phyloP scores from a whole-genome alignment of 2,329 filamentous ascomycete genomes.

The Ceratocystis cacaofunesta region DNA sequence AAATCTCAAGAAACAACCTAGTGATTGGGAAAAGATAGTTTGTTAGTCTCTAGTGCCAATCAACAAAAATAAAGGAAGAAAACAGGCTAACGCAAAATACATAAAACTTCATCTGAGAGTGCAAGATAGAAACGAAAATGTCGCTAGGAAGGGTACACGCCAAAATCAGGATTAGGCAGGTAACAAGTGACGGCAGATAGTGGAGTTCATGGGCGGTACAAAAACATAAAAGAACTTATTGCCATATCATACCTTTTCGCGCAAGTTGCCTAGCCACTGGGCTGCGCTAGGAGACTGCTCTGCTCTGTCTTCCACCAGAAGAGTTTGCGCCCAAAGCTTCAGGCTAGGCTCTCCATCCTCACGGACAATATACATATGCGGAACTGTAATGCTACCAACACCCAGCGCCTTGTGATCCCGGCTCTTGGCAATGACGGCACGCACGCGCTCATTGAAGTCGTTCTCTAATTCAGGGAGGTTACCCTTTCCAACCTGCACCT shows the following conservation, averaged over 20 bases:
- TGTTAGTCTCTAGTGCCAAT: background rate
- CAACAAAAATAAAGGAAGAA: background rate
- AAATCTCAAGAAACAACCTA: constrained; percentile 15
- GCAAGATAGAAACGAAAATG: background rate
- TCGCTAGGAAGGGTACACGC: background rate
- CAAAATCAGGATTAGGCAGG: background rate
- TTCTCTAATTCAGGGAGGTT: constrained; percentile 76
- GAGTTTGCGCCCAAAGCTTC: constrained; percentile 91
- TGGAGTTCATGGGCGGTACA: background rate
- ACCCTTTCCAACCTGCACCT: constrained; percentile 82
- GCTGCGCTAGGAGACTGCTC: constrained; percentile 86
- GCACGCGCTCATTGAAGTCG: constrained; percentile 90
- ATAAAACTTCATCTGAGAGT: background rate
- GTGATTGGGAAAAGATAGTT: background rate
- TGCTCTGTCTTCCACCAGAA: constrained; percentile 85
- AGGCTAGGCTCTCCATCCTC: constrained; percentile 93
- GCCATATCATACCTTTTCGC: constrained; percentile 63
- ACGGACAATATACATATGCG: constrained; percentile 81
- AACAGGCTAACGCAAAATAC: background rate
- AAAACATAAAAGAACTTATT: background rate
- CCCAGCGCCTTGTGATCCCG: constrained; percentile 73
- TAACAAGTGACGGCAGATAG: background rate
- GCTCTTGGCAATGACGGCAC: constrained; percentile 83
- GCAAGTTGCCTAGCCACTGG: constrained; percentile 81
- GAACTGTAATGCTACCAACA: constrained; percentile 83